phyloP scores from a whole-genome alignment of 164 flowering plant genomes.

The Malania oleifera region DNA sequence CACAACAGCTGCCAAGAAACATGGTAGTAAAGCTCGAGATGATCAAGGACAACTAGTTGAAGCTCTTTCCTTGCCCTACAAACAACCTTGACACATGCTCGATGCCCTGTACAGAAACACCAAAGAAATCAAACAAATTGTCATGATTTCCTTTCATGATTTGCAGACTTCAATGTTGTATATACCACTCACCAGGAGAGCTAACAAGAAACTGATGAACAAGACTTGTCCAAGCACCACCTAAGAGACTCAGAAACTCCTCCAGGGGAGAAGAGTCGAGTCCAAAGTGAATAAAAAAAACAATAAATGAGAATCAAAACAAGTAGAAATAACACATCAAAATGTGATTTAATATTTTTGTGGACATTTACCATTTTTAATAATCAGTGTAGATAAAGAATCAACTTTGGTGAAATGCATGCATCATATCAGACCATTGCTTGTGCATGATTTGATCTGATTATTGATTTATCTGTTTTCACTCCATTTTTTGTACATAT shows the following conservation, averaged over 20 bases:
- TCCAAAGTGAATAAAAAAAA: slow-evolving; percentile 36
- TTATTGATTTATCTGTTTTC: too few relatives aligned
- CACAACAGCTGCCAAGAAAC: background rate
- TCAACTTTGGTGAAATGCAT: slow-evolving; percentile 72
- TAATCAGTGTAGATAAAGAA: slow-evolving; percentile 58
- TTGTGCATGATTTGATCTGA: slow-evolving; percentile 80
- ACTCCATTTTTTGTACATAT: too few relatives aligned
- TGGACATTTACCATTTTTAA: slow-evolving; percentile 69
- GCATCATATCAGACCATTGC: slow-evolving; percentile 94
- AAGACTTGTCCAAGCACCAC: slow-evolving; percentile 93
- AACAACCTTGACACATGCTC: slow-evolving; percentile 68
- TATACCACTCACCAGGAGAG: slow-evolving; percentile 88
- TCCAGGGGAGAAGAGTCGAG: slow-evolving; percentile 86
- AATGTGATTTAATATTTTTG: background rate
- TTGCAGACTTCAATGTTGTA: slow-evolving; percentile 2
- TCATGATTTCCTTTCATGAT: background rate
- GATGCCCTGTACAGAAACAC: slow-evolving; percentile 50
- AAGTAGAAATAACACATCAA: slow-evolving; percentile 1
- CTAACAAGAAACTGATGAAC: slow-evolving; percentile 90
- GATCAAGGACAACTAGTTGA: slow-evolving; percentile 70
- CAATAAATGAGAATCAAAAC: slow-evolving; percentile 9
- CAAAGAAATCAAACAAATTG: slow-evolving; percentile 5
- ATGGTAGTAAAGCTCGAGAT: slow-evolving; percentile 60
- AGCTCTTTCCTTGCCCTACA: slow-evolving; percentile 85
- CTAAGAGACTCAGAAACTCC: slow-evolving; percentile 83